These are phyloP conservation scores for Castanopsis chinensis DNA, from an alignment of 306 rosid species.

Conservation along the genomic window DNA sequence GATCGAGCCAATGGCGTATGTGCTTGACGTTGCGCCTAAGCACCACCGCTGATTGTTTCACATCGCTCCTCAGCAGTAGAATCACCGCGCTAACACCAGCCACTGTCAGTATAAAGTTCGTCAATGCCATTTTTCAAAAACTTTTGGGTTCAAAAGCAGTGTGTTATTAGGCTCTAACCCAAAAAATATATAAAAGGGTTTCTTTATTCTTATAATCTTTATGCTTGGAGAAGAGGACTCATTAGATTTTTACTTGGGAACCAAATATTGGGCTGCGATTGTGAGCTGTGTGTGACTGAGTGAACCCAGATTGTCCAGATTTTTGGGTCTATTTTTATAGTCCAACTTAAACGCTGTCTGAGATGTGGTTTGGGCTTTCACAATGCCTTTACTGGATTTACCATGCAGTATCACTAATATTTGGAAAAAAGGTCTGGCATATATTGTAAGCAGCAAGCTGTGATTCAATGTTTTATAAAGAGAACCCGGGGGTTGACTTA, in stretches of 20 bases:
- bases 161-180: neutral
- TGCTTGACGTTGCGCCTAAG: slow-evolving; percentile 48
- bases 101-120: slow-evolving; percentile 48
- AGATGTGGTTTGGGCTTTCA: neutral
- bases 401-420: too few relatives aligned
- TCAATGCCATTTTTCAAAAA: slow-evolving; percentile 34
- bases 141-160: neutral
- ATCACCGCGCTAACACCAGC: slow-evolving; percentile 52
- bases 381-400: too few relatives aligned
- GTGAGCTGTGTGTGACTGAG: neutral
- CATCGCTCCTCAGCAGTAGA: slow-evolving; percentile 50
- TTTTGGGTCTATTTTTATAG: neutral
- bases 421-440: too few relatives aligned
- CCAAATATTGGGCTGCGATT: neutral
- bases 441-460: too few relatives aligned
- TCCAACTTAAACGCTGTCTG: neutral
- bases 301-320: too few relatives aligned
- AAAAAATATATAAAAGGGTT: too few relatives aligned
- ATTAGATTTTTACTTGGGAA: neutral
- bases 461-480: too few relatives aligned
- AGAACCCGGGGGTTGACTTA: too few relatives aligned
- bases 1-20: slow-evolving; percentile 51
- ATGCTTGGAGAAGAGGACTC: neutral
- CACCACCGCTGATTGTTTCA: slow-evolving; percentile 40
- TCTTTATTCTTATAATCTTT: neutral